Evolutionary conservation across 2,329 filamentous ascomycete genomes (phyloP).

Genomic region (Chaetomiaceae sp.): DNA sequence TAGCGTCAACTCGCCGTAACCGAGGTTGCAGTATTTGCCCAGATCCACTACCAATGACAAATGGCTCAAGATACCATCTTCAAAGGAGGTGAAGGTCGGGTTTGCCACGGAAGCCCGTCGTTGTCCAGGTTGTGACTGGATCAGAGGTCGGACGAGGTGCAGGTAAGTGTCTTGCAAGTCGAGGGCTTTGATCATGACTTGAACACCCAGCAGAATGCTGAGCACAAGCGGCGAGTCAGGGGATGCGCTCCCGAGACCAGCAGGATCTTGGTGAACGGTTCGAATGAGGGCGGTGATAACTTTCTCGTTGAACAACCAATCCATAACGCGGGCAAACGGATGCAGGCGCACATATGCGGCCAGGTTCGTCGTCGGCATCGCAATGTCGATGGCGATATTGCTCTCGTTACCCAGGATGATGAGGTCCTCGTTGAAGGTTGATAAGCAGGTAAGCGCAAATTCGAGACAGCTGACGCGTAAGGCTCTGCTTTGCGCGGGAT

Average conservation of each 20-base stretch:
- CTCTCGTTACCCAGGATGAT: slow-evolving; percentile 79
- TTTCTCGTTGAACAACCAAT: slow-evolving; percentile 95
- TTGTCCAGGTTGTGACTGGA: slow-evolving; percentile 59
- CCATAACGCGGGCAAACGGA: slow-evolving; percentile 91
- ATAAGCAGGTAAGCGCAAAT: slow-evolving; percentile 72
- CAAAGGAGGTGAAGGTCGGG: slow-evolving; percentile 77
- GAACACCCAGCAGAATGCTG: slow-evolving; percentile 70
- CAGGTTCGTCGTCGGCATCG: slow-evolving; percentile 68
- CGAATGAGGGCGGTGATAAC: slow-evolving; percentile 74
- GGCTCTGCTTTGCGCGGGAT: slow-evolving; percentile 63
- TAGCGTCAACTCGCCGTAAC: slow-evolving; percentile 73
- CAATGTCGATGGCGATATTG: slow-evolving; percentile 65
- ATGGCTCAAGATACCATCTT: slow-evolving; percentile 82
- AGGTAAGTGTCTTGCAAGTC: slow-evolving; percentile 88
- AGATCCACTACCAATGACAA: slow-evolving; percentile 73
- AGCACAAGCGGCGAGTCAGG: slow-evolving; percentile 77
- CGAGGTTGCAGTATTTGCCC: slow-evolving; percentile 79
- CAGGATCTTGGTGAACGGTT: slow-evolving; percentile 68
- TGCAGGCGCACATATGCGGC: slow-evolving; percentile 78
- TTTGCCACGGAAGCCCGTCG: slow-evolving; percentile 61
- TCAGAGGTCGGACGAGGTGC: slow-evolving; percentile 74
- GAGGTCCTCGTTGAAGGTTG: slow-evolving; percentile 89
- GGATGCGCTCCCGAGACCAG: slow-evolving; percentile 63
- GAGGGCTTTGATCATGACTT: slow-evolving; percentile 76
- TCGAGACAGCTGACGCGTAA: slow-evolving; percentile 76